Conservation (phyloP, 2,329 filamentous ascomycete species). For the Sporothrix globosa region DNA sequence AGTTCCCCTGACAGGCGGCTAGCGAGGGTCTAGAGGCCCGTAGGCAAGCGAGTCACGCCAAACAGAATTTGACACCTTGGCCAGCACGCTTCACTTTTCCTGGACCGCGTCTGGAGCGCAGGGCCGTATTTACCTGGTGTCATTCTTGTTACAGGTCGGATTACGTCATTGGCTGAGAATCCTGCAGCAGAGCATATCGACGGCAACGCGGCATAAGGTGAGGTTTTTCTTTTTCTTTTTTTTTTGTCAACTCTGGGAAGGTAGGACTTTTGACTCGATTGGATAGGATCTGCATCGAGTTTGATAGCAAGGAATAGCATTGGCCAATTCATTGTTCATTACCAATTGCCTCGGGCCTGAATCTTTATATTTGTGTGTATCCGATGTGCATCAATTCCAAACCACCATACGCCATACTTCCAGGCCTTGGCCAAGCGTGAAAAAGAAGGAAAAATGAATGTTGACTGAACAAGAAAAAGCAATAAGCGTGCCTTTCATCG, state of each 20-base stretch:
- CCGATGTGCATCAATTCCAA: neutral
- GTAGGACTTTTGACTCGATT: neutral
- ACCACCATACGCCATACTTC: constrained; percentile 12
- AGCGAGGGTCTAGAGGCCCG: constrained; percentile 21
- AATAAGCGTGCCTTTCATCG: neutral
- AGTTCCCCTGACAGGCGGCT: neutral
- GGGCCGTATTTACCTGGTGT: constrained; percentile 20
- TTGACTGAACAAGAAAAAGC: neutral
- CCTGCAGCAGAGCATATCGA: neutral
- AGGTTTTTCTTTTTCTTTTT: constrained; percentile 16
- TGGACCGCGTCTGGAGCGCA: neutral
- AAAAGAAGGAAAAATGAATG: neutral
- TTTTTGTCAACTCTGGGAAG: too few relatives aligned
- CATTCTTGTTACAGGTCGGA: constrained; percentile 17
- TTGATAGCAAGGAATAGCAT: neutral
- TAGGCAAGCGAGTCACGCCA: neutral
- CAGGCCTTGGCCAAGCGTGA: neutral
- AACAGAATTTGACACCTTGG: neutral
- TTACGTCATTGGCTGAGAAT: constrained; percentile 25
- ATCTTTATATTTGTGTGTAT: neutral
- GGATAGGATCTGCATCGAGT: neutral
- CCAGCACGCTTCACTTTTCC: neutral
- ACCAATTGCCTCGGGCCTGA: too few relatives aligned
- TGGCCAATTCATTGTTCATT: neutral
- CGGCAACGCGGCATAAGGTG: neutral